Percentiles rank a stretch among this genome's conserved stretches.
Evolutionary conservation across 2,329 filamentous ascomycete species (phyloP).

Genomic region (Monosporascus sp.): DNA sequence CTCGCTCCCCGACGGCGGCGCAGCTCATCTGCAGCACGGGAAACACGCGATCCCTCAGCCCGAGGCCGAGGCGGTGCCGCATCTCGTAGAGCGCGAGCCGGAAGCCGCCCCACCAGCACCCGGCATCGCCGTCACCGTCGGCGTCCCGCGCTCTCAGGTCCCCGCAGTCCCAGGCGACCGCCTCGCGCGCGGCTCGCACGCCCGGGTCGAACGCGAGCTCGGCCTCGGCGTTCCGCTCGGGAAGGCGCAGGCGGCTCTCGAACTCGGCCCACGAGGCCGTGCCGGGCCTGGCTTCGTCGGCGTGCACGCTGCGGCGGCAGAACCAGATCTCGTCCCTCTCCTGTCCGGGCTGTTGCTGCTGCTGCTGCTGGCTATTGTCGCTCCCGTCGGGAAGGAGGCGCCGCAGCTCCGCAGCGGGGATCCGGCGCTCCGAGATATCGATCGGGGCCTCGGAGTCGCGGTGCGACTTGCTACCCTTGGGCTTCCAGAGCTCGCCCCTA

Average conservation of each 20-base stretch:
- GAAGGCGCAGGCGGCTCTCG: conserved; percentile 48
- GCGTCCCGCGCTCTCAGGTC: conserved; percentile 24
- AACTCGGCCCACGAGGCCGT: conserved; percentile 64
- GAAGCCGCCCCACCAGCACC: conserved; percentile 40
- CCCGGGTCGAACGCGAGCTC: conserved; percentile 56
- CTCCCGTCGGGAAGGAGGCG: no score
- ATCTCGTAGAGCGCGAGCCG: conserved; percentile 56
- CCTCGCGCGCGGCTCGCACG: conserved; percentile 42
- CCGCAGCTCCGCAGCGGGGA: conserved; percentile 14
- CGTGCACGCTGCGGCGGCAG: conserved; percentile 57
- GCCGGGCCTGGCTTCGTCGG: conserved; percentile 41
- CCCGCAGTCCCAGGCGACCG: conserved; percentile 42
- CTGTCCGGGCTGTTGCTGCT: conserved; percentile 5
- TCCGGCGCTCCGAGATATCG: conserved; percentile 44
- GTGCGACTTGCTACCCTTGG: conserved; percentile 44
- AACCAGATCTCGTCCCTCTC: conserved; percentile 54
- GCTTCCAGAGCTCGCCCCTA: conserved; percentile 44
- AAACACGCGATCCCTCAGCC: conserved; percentile 62
- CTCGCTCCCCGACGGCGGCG: conserved; percentile 27
- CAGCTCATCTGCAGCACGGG: conserved; percentile 59
- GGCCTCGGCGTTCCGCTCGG: conserved; percentile 43
- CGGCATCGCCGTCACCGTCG: conserved; percentile 29
- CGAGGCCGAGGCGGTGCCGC: conserved; percentile 54
- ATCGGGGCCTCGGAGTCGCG: conserved; percentile 46
- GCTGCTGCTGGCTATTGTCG: background rate